phyloP scores from a whole-genome alignment of 768 basidiomycete species.

The Boletus rubescentipes region DNA sequence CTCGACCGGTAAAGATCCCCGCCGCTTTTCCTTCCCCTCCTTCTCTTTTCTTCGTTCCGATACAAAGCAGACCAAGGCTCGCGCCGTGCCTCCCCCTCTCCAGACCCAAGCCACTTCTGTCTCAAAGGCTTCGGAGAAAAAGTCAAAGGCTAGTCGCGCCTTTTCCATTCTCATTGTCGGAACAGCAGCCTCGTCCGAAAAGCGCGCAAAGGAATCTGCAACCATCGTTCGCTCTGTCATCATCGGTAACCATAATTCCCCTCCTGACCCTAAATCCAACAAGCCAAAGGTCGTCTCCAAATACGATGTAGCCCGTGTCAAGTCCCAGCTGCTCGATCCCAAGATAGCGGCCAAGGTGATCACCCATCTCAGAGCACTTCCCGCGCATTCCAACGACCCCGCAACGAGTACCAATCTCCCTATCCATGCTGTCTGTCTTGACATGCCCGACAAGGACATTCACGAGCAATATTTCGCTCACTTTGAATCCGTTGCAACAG shows the following conservation, averaged over 20 bases:
- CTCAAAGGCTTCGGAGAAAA: conserved; percentile 41
- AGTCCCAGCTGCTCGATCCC: conserved; percentile 62
- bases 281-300: conserved; percentile 44
- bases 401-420: conserved; percentile 37
- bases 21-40: conserved; percentile 52
- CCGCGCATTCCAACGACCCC: conserved; percentile 29
- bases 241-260: conserved; percentile 47
- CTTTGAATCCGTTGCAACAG: conserved; percentile 46
- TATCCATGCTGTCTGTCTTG: conserved; percentile 78
- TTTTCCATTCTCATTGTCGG: conserved; percentile 34
- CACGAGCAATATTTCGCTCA: conserved; percentile 58
- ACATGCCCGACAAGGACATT: conserved; percentile 59
- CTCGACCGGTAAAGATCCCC: conserved; percentile 26
- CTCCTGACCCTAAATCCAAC: conserved; percentile 31
- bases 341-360: conserved; percentile 72
- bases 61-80: conserved; percentile 27
- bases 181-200: conserved; percentile 43
- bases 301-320: conserved; percentile 61
- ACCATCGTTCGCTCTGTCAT: conserved; percentile 65
- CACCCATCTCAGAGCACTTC: conserved; percentile 61
- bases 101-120: conserved; percentile 31
- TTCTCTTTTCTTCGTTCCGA: conserved; percentile 41
- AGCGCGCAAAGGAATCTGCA: conserved; percentile 64
- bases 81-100: conserved; percentile 6
- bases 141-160: conserved; percentile 34